phyloP scores from a whole-genome alignment of 148 eudicot species.

The Camellia lanceoleosa region DNA sequence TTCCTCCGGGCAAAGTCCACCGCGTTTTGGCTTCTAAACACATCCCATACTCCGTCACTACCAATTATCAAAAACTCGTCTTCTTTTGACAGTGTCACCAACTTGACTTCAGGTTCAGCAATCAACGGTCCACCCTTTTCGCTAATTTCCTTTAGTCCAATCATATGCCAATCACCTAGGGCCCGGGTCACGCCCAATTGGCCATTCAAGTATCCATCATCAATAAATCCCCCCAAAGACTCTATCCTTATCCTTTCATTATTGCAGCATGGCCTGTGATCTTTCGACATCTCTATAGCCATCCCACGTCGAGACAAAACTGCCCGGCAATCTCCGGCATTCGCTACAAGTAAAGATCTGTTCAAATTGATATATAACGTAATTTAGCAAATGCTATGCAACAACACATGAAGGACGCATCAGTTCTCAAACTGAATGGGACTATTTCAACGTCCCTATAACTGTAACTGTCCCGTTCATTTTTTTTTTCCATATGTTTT shows the following conservation, averaged over 20 bases:
- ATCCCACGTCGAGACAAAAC: slow-evolving; percentile 72
- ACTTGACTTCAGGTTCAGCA: slow-evolving; percentile 82
- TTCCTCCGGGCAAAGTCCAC: slow-evolving; percentile 75
- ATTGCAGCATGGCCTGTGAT: slow-evolving; percentile 78
- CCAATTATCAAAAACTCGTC: slow-evolving; percentile 83
- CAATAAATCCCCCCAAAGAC: slow-evolving; percentile 75
- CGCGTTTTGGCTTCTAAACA: slow-evolving; percentile 86
- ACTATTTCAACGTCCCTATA: too few relatives aligned
- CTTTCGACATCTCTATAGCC: slow-evolving; percentile 82
- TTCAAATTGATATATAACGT: slow-evolving; percentile 19
- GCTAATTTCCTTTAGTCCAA: slow-evolving; percentile 61
- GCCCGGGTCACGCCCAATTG: slow-evolving; percentile 84
- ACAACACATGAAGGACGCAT: too few relatives aligned
- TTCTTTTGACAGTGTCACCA: slow-evolving; percentile 61
- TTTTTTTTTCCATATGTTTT: too few relatives aligned
- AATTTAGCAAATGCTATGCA: slow-evolving; percentile 1
- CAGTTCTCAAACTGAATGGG: too few relatives aligned
- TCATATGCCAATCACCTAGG: slow-evolving; percentile 87
- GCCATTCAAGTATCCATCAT: slow-evolving; percentile 84
- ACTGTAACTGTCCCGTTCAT: too few relatives aligned
- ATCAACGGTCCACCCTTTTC: slow-evolving; percentile 61
- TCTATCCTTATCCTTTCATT: slow-evolving; percentile 68
- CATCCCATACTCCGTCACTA: slow-evolving; percentile 90
- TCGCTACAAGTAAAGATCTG: slow-evolving; percentile 97
- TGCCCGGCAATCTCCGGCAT: slow-evolving; percentile 96